A percentile compares a stretch with the other conserved stretches of the same genome.
phyloP scores from a whole-genome alignment of 2,329 filamentous ascomycete genomes.

The Fusarium buharicum region DNA sequence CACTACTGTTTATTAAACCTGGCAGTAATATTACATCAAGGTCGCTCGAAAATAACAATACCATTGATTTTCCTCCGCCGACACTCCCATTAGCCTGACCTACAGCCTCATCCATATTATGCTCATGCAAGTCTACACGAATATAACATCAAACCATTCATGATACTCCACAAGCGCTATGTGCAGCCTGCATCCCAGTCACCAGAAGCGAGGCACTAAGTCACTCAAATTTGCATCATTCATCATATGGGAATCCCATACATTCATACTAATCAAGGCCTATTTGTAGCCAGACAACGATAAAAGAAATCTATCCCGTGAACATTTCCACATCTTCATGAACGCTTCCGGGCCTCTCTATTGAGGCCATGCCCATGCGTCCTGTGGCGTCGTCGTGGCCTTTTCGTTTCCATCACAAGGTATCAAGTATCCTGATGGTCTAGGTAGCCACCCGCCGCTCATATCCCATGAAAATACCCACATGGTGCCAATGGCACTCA shows the following conservation, averaged over 20 bases:
- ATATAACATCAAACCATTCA: too few relatives aligned
- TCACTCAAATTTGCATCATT: too few relatives aligned
- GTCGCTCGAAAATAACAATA: too few relatives aligned
- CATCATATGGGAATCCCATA: conserved; percentile 26
- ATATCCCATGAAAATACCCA: conserved; percentile 47
- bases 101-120: too few relatives aligned
- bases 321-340: conserved; percentile 48
- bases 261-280: conserved; percentile 44
- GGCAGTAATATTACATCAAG: too few relatives aligned
- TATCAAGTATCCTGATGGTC: conserved; percentile 45
- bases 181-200: too few relatives aligned
- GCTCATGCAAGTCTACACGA: too few relatives aligned
- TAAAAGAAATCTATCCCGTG: conserved; percentile 51
- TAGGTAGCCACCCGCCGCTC: conserved; percentile 40
- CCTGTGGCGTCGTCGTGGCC: conserved; percentile 44
- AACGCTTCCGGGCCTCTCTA: conserved; percentile 45
- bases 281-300: conserved; percentile 40
- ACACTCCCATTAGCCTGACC: too few relatives aligned
- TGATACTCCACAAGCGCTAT: too few relatives aligned
- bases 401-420: conserved; percentile 35
- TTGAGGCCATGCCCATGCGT: conserved; percentile 46
- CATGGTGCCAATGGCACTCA: conserved; percentile 42
- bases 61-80: too few relatives aligned
- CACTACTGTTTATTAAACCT: too few relatives aligned
- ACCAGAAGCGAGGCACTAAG: too few relatives aligned